Evolutionary conservation across 1,139 yeast species (phyloP).

Genomic region (Candida dubliniensis): DNA sequence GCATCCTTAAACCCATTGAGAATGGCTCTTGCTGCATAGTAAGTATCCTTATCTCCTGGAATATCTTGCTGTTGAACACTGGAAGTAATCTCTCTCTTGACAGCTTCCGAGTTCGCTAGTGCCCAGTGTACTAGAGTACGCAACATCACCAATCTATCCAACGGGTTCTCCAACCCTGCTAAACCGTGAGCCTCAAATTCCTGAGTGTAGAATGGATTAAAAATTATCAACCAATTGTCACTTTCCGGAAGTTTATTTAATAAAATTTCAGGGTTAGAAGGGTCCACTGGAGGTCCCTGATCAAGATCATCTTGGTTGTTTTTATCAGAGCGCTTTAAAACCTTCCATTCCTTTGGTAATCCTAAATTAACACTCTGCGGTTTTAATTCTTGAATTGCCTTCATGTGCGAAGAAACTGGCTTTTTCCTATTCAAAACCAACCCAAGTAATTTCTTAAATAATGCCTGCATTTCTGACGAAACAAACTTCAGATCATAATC

Average conservation of each 20-base stretch:
- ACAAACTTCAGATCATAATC: conserved; percentile 19
- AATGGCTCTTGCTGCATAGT: conserved; percentile 41
- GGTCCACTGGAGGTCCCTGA: conserved; percentile 35
- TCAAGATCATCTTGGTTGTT: conserved; percentile 18
- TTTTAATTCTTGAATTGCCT: conserved; percentile 45
- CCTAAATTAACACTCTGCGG: conserved; percentile 35
- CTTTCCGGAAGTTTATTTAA: conserved; percentile 19
- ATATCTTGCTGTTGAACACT: conserved; percentile 38
- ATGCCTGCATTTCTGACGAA: conserved; percentile 34
- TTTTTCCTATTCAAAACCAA: conserved; percentile 45
- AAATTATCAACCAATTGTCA: conserved; percentile 9
- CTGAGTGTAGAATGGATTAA: conserved; percentile 36
- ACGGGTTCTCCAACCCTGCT: conserved; percentile 40
- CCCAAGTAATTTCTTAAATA: conserved; percentile 37
- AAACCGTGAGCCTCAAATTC: conserved; percentile 48
- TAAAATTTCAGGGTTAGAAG: conserved; percentile 37
- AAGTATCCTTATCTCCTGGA: conserved; percentile 47
- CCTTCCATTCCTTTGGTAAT: conserved; percentile 49
- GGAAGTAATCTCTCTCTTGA: conserved; percentile 38
- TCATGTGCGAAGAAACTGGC: conserved; percentile 28
- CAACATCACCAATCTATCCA: conserved; percentile 47
- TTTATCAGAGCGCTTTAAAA: conserved; percentile 18
- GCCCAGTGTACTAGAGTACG: conserved; percentile 53
- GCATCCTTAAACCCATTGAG: conserved; percentile 39
- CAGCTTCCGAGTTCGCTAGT: conserved; percentile 40